Evolutionary conservation across 257 asterid genomes (phyloP).

Genomic region (Solanum rostratum): DNA sequence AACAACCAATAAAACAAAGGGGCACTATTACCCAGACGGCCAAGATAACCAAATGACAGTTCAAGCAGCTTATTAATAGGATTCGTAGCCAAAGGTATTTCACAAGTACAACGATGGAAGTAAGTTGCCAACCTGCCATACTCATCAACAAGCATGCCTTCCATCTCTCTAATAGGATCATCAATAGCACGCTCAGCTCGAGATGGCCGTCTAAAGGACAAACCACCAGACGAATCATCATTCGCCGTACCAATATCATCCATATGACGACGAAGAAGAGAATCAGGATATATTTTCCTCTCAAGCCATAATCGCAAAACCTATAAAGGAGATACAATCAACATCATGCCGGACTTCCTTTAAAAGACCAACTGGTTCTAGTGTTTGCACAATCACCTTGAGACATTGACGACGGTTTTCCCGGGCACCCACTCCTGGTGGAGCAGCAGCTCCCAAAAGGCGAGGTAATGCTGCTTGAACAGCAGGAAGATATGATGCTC

Average conservation of each 20-base stretch:
- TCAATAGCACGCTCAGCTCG: conserved; percentile 88
- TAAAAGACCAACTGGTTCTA: background rate
- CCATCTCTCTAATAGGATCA: conserved; percentile 98
- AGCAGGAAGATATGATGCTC: conserved; percentile 81
- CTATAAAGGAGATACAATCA: conserved; percentile 18
- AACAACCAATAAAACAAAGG: background rate
- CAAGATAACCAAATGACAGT: background rate
- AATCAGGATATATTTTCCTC: conserved; percentile 86
- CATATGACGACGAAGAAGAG: conserved; percentile 62
- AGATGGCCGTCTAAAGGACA: conserved; percentile 74
- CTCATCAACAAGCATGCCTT: conserved; percentile 94
- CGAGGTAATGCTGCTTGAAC: conserved; percentile 87
- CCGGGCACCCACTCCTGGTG: conserved; percentile 69
- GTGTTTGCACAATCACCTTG: conserved; percentile 41
- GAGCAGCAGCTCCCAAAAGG: conserved; percentile 86
- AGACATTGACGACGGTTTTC: conserved; percentile 97
- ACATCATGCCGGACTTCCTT: background rate
- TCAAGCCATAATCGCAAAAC: conserved; percentile 95
- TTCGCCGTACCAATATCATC: conserved; percentile 49
- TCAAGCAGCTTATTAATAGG: background rate
- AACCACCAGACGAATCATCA: conserved; percentile 58
- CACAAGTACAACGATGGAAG: background rate
- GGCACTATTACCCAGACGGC: background rate
- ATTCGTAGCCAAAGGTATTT: background rate
- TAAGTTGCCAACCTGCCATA: conserved; percentile 62